Base-by-base conservation (phyloP, 2,329 filamentous ascomycete species). In the Byssoonygena ceratinophila region DNA sequence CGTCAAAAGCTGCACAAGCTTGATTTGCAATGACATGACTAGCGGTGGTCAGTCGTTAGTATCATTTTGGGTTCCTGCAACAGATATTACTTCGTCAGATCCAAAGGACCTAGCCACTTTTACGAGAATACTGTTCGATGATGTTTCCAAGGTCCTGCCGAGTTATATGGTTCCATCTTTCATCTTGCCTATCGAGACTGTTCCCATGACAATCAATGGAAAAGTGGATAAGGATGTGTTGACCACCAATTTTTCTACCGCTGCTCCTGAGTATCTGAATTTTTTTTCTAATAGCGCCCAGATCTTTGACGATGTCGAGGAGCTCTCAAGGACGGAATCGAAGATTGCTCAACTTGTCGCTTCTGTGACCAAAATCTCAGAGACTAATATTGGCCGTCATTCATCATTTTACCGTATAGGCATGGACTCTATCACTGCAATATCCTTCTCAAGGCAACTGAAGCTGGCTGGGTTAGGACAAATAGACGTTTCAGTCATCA, bases 361-460 rank as follows among this genome's bases (percentile, higher is more conserved):
- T 0, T 59, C 72, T 4, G 68, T 76, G 0, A 71, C 83, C 1
- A 63, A 68, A 0, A 62, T 79, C 0, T 61, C 76, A 0, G 53
- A 62, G 2, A 59, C 64, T 0, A 67, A 72, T 0, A 73, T 94
- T 34, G 70, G 68, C 8, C 77, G 78, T 29, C 82, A 82, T 69
- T 83, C 81, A 0, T 87, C 88, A 0, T 84, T 95, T 55, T 82
- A 84, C 52, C 79, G 77, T n/a, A 66, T 94, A 2, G 90, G 90
- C 0, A 66, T 96, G 4, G 88, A 95, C 63, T 94, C 89, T 0
- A 80, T 95, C 23, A 85, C 83, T 6, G 87, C 86, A 0, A 94
- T 95, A 57, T 71, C 77, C 0, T 68, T 94, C 7, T 78, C 84
- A 0, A 80, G 75, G 51, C 62, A 66, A 14, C 64, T 95, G 0